A percentile compares a stretch with the other conserved stretches of the same genome.
These are phyloP conservation scores for Rhizophora mangle DNA, from an alignment of 345 rosid genomes.

Conservation along the genomic window DNA sequence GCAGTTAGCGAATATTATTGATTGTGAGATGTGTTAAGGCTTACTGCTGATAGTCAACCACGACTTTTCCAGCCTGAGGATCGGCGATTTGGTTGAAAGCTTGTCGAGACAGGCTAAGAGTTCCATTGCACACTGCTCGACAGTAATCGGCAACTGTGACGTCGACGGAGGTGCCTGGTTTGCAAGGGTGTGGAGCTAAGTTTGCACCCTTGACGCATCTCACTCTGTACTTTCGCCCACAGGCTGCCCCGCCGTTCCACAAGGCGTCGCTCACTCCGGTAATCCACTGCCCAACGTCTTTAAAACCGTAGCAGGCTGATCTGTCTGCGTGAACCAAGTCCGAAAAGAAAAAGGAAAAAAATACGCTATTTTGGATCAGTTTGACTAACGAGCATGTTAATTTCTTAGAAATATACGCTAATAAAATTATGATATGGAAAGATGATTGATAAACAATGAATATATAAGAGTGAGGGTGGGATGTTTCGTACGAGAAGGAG, in stretches of 20 bases:
- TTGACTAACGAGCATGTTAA: no score
- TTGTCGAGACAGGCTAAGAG: constrained; percentile 30
- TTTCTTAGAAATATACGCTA: no score
- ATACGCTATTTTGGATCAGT: no score
- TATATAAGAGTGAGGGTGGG: no score
- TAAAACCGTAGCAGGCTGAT: constrained; percentile 21
- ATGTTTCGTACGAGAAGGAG: no score
- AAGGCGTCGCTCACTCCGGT: constrained; percentile 15
- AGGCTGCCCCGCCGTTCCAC: constrained; percentile 15
- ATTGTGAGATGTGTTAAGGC: not conserved
- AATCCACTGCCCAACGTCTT: constrained; percentile 14
- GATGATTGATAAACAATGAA: no score
- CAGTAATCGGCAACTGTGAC: constrained; percentile 29
- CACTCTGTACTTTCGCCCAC: constrained; percentile 12
- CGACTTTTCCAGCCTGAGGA: constrained; percentile 19
- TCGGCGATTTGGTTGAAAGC: constrained; percentile 36
- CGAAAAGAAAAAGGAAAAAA: not conserved
- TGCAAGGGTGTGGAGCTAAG: constrained; percentile 15
- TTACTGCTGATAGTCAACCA: constrained; percentile 32
- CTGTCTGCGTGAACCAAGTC: not conserved
- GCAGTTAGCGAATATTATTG: no score
- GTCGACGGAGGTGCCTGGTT: constrained; percentile 4
- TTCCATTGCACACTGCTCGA: constrained; percentile 11
- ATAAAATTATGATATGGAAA: no score
- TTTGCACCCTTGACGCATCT: constrained; percentile 11